Evolutionary conservation across 306 rosid genomes (phyloP).

Genomic region (Betula pendula): DNA sequence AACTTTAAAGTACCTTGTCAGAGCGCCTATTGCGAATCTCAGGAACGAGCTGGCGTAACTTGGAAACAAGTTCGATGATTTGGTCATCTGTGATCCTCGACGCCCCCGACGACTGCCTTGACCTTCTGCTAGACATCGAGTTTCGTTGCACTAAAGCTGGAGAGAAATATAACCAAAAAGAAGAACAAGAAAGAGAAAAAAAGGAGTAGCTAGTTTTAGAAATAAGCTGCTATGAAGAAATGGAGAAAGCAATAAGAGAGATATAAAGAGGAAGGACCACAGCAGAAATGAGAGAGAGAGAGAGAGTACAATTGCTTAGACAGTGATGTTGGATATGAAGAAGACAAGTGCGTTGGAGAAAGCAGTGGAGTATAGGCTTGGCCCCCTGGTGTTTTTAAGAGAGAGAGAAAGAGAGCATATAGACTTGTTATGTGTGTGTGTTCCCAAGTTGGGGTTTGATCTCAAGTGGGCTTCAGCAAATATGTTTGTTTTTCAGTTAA

Average conservation of each 20-base stretch:
- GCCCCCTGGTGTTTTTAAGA: slow-evolving; percentile 19
- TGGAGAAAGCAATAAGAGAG: slow-evolving; percentile 66
- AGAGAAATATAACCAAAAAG: background rate
- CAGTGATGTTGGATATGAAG: slow-evolving; percentile 70
- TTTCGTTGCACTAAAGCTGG: background rate
- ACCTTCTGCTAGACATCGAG: slow-evolving; percentile 89
- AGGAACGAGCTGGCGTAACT: slow-evolving; percentile 96
- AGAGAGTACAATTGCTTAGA: slow-evolving; percentile 47
- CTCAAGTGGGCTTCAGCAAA: slow-evolving; percentile 63
- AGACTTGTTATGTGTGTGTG: slow-evolving; percentile 56
- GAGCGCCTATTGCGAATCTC: slow-evolving; percentile 90
- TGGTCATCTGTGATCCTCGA: slow-evolving; percentile 88
- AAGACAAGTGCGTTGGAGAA: slow-evolving; percentile 78
- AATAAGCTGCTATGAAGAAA: slow-evolving; percentile 41
- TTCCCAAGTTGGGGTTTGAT: slow-evolving; percentile 77
- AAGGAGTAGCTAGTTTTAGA: slow-evolving; percentile 22
- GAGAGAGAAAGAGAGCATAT: slow-evolving; percentile 24
- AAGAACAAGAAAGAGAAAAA: background rate
- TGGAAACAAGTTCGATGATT: slow-evolving; percentile 90
- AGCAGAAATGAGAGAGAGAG: slow-evolving; percentile 29
- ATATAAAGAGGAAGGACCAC: slow-evolving; percentile 79
- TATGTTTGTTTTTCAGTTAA: slow-evolving; percentile 69
- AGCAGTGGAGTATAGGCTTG: slow-evolving; percentile 48
- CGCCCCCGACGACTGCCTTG: slow-evolving; percentile 66
- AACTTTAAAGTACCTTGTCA: slow-evolving; percentile 55